Percentiles rank a stretch among this genome's conserved stretches.
Evolutionary conservation across 192 early-diverging fungal species (phyloP).

Genomic region (Blastocladiella britannica): DNA sequence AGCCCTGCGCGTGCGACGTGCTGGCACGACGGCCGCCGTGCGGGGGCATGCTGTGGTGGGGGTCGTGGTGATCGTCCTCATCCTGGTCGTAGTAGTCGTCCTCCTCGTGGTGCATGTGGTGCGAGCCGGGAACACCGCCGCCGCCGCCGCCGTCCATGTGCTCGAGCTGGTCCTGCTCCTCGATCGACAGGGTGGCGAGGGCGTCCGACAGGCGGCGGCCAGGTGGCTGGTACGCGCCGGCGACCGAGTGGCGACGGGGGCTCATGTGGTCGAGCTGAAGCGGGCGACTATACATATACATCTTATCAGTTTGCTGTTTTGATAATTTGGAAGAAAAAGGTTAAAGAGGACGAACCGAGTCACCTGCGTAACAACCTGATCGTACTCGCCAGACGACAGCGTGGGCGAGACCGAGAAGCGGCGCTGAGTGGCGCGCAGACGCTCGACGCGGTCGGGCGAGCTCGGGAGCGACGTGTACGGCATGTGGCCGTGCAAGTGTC

Average conservation of each 20-base stretch:
- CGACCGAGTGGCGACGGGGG: conserved; percentile 1
- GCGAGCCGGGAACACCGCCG: background rate
- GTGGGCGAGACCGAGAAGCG: background rate
- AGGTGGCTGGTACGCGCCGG: background rate
- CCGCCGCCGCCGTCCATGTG: background rate
- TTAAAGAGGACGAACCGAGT: background rate
- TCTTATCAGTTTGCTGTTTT: no score
- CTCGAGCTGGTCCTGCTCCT: background rate
- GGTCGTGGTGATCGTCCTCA: no score
- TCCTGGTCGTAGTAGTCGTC: background rate
- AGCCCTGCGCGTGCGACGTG: no score
- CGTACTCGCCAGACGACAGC: background rate
- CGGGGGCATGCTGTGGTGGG: no score
- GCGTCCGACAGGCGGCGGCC: background rate
- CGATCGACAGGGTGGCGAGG: background rate
- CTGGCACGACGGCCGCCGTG: no score
- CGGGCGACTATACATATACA: background rate
- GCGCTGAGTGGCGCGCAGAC: background rate
- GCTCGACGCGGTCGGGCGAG: background rate
- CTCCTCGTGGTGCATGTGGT: background rate
- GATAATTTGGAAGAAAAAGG: no score
- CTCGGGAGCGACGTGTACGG: background rate
- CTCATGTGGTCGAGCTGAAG: background rate
- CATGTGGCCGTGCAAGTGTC: background rate
- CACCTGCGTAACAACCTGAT: background rate